These are phyloP conservation scores for Coriaria nepalensis DNA, from an alignment of 306 rosid genomes.

Conservation along the genomic window DNA sequence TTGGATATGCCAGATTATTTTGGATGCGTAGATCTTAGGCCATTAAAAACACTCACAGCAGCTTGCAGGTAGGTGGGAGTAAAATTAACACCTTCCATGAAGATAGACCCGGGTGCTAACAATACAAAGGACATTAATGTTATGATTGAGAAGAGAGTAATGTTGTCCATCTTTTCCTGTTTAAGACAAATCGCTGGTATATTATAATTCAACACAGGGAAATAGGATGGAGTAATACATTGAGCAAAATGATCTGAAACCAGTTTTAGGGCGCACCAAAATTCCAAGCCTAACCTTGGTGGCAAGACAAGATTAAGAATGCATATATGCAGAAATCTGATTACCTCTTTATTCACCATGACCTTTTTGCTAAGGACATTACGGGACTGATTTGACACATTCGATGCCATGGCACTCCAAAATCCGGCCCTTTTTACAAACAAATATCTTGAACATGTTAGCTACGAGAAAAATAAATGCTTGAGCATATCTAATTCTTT, in stretches of 20 bases:
- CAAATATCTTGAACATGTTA: too few species aligned
- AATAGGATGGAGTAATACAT: too few species aligned
- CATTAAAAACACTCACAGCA: constrained; percentile 44
- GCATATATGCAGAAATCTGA: background rate
- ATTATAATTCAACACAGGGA: too few species aligned
- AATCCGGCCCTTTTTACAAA: constrained; percentile 59
- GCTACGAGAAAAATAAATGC: too few species aligned
- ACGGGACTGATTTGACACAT: constrained; percentile 84
- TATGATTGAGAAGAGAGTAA: constrained; percentile 87
- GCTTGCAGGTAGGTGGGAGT: constrained; percentile 65
- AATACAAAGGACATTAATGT: constrained; percentile 86
- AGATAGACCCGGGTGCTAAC: constrained; percentile 48
- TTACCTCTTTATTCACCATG: constrained; percentile 75
- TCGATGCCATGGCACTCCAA: constrained; percentile 99
- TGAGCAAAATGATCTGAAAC: too few species aligned
- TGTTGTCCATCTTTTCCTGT: constrained; percentile 88
- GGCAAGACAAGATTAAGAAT: too few species aligned
- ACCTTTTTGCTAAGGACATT: constrained; percentile 95
- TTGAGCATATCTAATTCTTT: background rate
- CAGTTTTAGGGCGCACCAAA: too few species aligned
- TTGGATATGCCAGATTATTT: constrained; percentile 4
- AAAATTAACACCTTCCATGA: constrained; percentile 76
- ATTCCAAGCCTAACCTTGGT: too few species aligned
- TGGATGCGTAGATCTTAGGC: constrained; percentile 7
- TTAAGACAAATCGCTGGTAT: background rate